Evolutionary conservation across 2,329 filamentous ascomycete genomes (phyloP).

Genomic region (Penicillium sumatraense): DNA sequence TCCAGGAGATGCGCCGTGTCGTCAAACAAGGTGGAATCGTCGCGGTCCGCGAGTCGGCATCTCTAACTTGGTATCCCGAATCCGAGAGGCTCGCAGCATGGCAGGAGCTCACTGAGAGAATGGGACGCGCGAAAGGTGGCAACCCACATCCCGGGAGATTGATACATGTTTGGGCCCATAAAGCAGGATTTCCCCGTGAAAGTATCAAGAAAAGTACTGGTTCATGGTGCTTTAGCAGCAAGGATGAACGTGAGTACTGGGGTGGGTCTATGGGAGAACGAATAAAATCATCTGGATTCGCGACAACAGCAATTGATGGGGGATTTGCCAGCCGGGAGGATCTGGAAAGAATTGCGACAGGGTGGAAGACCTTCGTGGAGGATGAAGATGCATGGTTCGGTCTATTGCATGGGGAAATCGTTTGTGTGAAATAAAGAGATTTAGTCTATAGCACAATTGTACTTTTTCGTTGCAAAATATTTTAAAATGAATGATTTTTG

Average conservation of each 20-base stretch:
- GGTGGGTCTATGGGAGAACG: conserved; percentile 40
- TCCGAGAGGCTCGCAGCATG: conserved; percentile 31
- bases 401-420: conserved; percentile 43
- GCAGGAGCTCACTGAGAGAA: conserved; percentile 24
- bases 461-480: neutral
- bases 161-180: conserved; percentile 42
- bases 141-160: conserved; percentile 32
- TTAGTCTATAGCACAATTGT: no score
- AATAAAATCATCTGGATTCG: conserved; percentile 32
- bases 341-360: conserved; percentile 36
- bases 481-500: neutral
- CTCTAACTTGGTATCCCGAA: conserved; percentile 38
- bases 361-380: conserved; percentile 40
- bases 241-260: conserved; percentile 40
- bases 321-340: conserved; percentile 37
- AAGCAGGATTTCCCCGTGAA: conserved; percentile 37
- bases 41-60: conserved; percentile 50
- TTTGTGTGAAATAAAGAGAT: conserved; percentile 40
- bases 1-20: conserved; percentile 62
- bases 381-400: conserved; percentile 44
- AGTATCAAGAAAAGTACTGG: conserved; percentile 35
- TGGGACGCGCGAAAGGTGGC: conserved; percentile 30
- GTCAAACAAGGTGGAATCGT: conserved; percentile 58
- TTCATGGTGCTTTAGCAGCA: conserved; percentile 41
- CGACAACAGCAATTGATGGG: conserved; percentile 32